Conservation (phyloP, 192 early-diverging fungal genomes). For the Lobulomyces angularis region DNA sequence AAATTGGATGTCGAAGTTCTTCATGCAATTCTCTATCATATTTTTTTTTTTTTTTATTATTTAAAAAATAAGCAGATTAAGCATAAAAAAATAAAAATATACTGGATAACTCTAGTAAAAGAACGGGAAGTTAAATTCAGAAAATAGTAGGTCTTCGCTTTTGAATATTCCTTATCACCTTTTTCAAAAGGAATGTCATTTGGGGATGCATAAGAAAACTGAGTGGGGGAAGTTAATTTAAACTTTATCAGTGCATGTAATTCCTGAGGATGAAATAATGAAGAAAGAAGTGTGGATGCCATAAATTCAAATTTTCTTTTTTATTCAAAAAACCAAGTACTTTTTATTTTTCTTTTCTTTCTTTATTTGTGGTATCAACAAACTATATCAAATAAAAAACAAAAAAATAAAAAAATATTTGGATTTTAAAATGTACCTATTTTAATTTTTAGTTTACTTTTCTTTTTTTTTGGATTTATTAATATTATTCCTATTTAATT, state of each 20-base stretch:
- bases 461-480: no score
- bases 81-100: neutral
- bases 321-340: no score
- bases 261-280: conserved; percentile 73
- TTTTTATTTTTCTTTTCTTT: no score
- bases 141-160: conserved; percentile 69
- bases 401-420: no score
- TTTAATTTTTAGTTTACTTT: no score
- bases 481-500: no score
- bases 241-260: conserved; percentile 60
- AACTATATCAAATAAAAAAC: no score
- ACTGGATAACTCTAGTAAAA: conserved; percentile 88
- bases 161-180: conserved; percentile 37
- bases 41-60: neutral
- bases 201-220: conserved; percentile 23
- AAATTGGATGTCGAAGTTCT: conserved; percentile 50
- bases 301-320: no score
- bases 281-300: conserved; percentile 46
- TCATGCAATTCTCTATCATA: conserved; percentile 21
- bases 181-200: conserved; percentile 25
- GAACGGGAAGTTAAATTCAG: conserved; percentile 89
- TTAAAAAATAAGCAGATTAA: neutral
- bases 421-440: no score
- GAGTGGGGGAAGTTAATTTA: conserved; percentile 9
- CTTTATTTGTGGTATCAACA: no score